A percentile compares a stretch with the other conserved stretches of the same genome.
Conservation (phyloP, 805 yeast genomes). For the Danielia oregonensis region DNA sequence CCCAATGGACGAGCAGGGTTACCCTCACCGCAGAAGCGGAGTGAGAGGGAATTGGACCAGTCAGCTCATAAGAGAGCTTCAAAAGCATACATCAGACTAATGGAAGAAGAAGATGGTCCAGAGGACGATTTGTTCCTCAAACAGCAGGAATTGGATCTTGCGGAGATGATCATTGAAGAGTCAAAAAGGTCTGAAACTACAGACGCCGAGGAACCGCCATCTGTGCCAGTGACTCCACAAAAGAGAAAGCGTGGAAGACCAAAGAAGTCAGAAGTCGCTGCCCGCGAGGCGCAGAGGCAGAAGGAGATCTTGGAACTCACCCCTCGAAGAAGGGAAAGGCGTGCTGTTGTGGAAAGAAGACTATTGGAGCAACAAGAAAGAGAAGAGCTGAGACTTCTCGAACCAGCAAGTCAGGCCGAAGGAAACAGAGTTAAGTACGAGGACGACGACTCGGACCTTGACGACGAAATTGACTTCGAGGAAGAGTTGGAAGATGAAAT, state of each 20-base stretch:
- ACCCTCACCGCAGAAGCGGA: slow-evolving; percentile 40
- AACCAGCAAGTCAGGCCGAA: neutral
- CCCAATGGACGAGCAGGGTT: slow-evolving; percentile 47
- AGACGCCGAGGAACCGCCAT: neutral
- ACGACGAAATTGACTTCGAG: slow-evolving; percentile 6
- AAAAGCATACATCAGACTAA: slow-evolving; percentile 22
- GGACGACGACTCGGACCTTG: slow-evolving; percentile 5
- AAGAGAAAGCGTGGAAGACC: slow-evolving; percentile 13
- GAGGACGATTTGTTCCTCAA: slow-evolving; percentile 27
- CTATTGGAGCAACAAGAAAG: slow-evolving; percentile 1
- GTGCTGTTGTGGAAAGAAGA: slow-evolving; percentile 3
- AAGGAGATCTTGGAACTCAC: neutral
- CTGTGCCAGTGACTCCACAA: slow-evolving; percentile 2
- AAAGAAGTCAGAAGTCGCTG: slow-evolving; percentile 6
- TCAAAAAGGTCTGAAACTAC: slow-evolving; percentile 14
- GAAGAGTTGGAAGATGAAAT: slow-evolving; percentile 4
- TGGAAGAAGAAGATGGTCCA: slow-evolving; percentile 30
- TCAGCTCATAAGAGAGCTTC: slow-evolving; percentile 51
- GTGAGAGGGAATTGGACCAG: slow-evolving; percentile 35
- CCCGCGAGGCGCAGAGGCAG: slow-evolving; percentile 1
- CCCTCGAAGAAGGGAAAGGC: slow-evolving; percentile 3
- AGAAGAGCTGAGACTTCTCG: neutral
- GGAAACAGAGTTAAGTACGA: neutral
- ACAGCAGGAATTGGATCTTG: slow-evolving; percentile 41
- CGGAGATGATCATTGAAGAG: slow-evolving; percentile 35